Evolutionary conservation across 305 asterid species (phyloP).

Genomic region (Fraxinus dipetala): DNA sequence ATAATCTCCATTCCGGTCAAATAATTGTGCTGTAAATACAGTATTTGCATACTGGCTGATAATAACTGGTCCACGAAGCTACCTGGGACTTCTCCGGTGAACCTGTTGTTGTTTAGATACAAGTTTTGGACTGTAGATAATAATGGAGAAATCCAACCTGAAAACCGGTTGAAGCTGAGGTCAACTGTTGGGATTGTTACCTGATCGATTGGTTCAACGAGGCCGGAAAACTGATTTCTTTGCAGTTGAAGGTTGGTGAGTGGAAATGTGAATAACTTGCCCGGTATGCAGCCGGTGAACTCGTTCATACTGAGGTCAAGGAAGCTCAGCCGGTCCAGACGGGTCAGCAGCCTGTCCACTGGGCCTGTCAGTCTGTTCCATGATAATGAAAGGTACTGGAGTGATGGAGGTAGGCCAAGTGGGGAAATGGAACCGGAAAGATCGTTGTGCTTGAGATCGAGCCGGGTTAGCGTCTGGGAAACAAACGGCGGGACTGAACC

Average conservation of each 20-base stretch:
- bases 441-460: slow-evolving; percentile 71
- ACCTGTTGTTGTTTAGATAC: slow-evolving; percentile 80
- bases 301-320: slow-evolving; percentile 71
- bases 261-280: slow-evolving; percentile 53
- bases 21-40: slow-evolving; percentile 78
- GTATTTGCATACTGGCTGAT: slow-evolving; percentile 49
- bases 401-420: slow-evolving; percentile 56
- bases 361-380: slow-evolving; percentile 73
- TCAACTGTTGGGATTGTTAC: slow-evolving; percentile 66
- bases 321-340: slow-evolving; percentile 53
- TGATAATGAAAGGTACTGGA: slow-evolving; percentile 67
- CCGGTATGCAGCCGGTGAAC: slow-evolving; percentile 72
- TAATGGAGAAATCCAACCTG: slow-evolving; percentile 62
- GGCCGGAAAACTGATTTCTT: slow-evolving; percentile 68
- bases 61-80: slow-evolving; percentile 70
- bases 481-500: slow-evolving; percentile 65
- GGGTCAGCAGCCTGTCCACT: slow-evolving; percentile 44
- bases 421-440: slow-evolving; percentile 63
- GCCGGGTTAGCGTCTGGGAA: slow-evolving; percentile 58
- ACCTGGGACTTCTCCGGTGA: slow-evolving; percentile 72
- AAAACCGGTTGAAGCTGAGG: slow-evolving; percentile 73
- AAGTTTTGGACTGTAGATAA: slow-evolving; percentile 65
- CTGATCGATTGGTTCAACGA: slow-evolving; percentile 44
- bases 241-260: slow-evolving; percentile 69
- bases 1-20: slow-evolving; percentile 72